These are phyloP conservation scores for Taphrina flavorubra DNA, from an alignment of 1,139 yeast genomes.

Conservation along the genomic window DNA sequence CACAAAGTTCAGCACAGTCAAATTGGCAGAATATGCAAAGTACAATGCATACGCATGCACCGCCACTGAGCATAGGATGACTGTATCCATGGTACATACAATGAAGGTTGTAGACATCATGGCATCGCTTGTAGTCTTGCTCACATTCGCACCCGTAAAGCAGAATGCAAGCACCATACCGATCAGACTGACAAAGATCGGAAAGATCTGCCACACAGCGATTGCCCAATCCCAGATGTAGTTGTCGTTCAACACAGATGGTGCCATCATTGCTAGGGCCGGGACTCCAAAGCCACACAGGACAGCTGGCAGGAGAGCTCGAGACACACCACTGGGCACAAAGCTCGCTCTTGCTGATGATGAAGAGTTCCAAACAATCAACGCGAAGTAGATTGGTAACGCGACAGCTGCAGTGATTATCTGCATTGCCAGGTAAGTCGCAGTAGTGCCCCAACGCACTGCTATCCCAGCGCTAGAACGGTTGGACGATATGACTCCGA, in stretches of 20 bases:
- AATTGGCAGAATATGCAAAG: background rate
- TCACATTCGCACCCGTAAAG: conserved; percentile 14
- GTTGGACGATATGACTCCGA: conserved; percentile 29
- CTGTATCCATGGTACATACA: conserved; percentile 23
- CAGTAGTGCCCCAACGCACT: conserved; percentile 26
- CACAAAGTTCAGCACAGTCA: conserved; percentile 3
- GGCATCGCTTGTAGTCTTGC: conserved; percentile 33
- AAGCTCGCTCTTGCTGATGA: conserved; percentile 36
- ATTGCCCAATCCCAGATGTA: conserved; percentile 4
- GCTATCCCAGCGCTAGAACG: conserved; percentile 27
- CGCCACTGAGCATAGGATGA: conserved; percentile 28
- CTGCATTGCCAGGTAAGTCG: conserved; percentile 17
- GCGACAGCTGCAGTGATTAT: conserved; percentile 17
- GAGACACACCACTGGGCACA: conserved; percentile 32
- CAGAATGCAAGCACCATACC: conserved; percentile 16
- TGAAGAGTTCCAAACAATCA: conserved; percentile 23
- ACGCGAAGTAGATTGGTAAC: conserved; percentile 22
- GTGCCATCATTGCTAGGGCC: conserved; percentile 15
- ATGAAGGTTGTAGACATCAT: conserved; percentile 38
- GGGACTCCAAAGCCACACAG: conserved; percentile 20
- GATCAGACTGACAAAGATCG: conserved; percentile 16
- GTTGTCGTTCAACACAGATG: conserved; percentile 1
- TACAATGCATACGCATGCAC: conserved; percentile 30
- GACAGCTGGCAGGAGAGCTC: conserved; percentile 32
- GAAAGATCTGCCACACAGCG: conserved; percentile 34